Evolutionary conservation across 2,329 filamentous ascomycete species (phyloP), one percentile per base, ranked within the genome.

Genomic region (Penicillium sp.): DNA sequence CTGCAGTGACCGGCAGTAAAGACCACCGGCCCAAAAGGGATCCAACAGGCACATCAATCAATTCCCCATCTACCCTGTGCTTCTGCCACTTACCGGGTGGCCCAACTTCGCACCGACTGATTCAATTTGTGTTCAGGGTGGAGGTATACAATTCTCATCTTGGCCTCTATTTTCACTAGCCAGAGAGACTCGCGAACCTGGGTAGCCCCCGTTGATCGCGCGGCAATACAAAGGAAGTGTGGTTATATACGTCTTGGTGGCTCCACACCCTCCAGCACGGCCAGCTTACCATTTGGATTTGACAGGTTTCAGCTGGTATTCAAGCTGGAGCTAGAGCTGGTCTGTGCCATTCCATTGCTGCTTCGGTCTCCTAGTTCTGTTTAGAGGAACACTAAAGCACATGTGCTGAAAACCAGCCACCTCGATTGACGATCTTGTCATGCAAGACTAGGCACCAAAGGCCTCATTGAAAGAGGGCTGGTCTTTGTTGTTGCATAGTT

Each of bases 1-100:
- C 3, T 6, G 8, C 4, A 41, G 43, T 51, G 33, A 39, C 48
- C 13, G 48, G 50, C 52, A 55, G 37, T 46, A 55, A 45, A 33
- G 35, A 36, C 21, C 28, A 33, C 32, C 33, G 36, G 44, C 50
- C 49, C 42, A 53, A 53, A 51, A 46, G 48, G 45, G 49, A 54
- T 53, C 50, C 51, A 50, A 43, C 50, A 51, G 47, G 49, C 36
- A 35, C 49, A 52, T 52, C 43, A 20, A 48, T 42, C 27, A 48
- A 37, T 45, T 36, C 45, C 38, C 43, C 39, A 39, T 37, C 30
- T 18, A 44, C 39, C 28, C 33, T 38, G 19, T 33, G 36, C 35
- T 25, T 27, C 27, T 21, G 14, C 29, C 23, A 2, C 16, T 7
- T 39, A 17, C 25, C 28, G 26, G 20, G 19, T 27, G 15, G 8